These are phyloP conservation scores for Tubosaeta brunneosetosa DNA, from an alignment of 768 basidiomycete species.

Conservation along the genomic window DNA sequence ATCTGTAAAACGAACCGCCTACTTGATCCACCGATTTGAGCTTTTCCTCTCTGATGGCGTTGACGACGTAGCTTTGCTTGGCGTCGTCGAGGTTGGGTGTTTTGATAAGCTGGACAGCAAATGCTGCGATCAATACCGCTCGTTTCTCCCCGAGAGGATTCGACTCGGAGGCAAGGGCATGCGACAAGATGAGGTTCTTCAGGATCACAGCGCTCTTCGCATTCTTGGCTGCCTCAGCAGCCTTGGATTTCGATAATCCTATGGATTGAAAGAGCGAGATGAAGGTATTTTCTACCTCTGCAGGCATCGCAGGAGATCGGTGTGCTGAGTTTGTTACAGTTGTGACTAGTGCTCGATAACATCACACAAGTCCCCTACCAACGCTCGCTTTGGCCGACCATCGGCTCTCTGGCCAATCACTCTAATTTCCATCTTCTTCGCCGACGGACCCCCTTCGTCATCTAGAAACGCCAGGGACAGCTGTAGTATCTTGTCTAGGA, in stretches of 20 bases:
- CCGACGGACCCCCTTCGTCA: background rate
- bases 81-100: constrained; percentile 40
- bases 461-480: constrained; percentile 25
- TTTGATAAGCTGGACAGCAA: constrained; percentile 63
- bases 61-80: constrained; percentile 59
- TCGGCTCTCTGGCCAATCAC: constrained; percentile 20
- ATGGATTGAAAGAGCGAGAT: constrained; percentile 64
- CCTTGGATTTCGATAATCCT: constrained; percentile 71
- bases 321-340: background rate
- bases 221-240: constrained; percentile 76
- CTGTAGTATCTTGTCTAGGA: constrained; percentile 20
- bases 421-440: constrained; percentile 21
- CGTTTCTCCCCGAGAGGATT: constrained; percentile 71
- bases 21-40: constrained; percentile 85
- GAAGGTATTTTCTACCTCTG: constrained; percentile 10
- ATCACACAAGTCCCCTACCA: constrained; percentile 19
- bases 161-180: constrained; percentile 37
- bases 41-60: constrained; percentile 65
- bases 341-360: constrained; percentile 19
- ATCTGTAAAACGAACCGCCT: constrained; percentile 50
- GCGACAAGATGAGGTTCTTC: constrained; percentile 60
- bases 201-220: constrained; percentile 70
- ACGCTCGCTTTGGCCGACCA: constrained; percentile 22
- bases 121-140: constrained; percentile 61
- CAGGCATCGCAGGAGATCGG: constrained; percentile 11